Evolutionary conservation across 2,329 filamentous ascomycete species (phyloP).

Genomic region (Verticillium isaacii): DNA sequence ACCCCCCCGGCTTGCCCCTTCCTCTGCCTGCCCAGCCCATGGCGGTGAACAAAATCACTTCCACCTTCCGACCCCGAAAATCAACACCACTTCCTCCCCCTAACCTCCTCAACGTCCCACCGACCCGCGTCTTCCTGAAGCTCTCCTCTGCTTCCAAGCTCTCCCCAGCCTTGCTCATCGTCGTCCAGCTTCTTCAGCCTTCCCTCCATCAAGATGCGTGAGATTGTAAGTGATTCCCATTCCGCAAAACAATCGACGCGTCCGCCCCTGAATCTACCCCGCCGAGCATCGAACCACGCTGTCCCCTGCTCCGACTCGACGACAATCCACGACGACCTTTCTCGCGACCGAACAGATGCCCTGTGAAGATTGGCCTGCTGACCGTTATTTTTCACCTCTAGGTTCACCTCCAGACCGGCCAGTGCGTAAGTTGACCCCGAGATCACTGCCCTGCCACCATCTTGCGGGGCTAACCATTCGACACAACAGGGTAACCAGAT

Average conservation of each 20-base stretch:
- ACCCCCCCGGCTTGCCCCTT: slow-evolving; percentile 15
- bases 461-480: slow-evolving; percentile 30
- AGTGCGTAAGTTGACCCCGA: slow-evolving; percentile 70
- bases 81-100: slow-evolving; percentile 25
- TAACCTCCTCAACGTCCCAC: slow-evolving; percentile 19
- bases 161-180: not conserved
- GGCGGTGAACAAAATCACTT: slow-evolving; percentile 26
- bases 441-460: not conserved
- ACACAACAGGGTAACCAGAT: slow-evolving; percentile 92
- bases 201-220: slow-evolving; percentile 53
- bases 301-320: not conserved
- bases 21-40: slow-evolving; percentile 14
- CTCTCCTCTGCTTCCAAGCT: slow-evolving; percentile 5
- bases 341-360: not conserved
- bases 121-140: slow-evolving; percentile 13
- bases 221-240: slow-evolving; percentile 53
- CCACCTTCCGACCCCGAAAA: slow-evolving; percentile 25
- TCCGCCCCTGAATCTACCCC: slow-evolving; percentile 27
- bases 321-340: not conserved
- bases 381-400: slow-evolving; percentile 49
- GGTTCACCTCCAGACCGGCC: slow-evolving; percentile 99
- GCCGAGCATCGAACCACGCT: slow-evolving; percentile 5
- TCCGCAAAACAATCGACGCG: slow-evolving; percentile 8
- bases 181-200: slow-evolving; percentile 22
- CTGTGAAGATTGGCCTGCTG: slow-evolving; percentile 37